A percentile compares a stretch with the other conserved stretches of the same genome.
phyloP scores from a whole-genome alignment of 495 filamentous ascomycete species.

The Aspergillus egyptiacus region DNA sequence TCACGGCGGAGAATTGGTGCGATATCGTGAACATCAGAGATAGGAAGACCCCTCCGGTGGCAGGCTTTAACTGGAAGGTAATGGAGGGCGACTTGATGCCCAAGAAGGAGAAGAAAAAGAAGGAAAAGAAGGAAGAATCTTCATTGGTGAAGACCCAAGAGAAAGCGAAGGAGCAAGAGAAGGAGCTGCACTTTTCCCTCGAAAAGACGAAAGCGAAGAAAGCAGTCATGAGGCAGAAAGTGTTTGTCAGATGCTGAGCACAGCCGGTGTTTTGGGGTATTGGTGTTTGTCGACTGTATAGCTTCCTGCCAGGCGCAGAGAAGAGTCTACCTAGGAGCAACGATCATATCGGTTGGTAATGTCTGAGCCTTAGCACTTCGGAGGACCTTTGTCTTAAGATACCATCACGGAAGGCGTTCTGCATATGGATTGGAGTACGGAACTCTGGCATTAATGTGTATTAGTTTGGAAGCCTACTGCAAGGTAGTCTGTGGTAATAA shows the following conservation, averaged over 20 bases:
- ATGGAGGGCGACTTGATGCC: constrained; percentile 9
- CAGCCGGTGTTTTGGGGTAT: neutral
- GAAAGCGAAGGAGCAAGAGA: neutral
- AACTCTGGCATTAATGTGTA: too few relatives aligned
- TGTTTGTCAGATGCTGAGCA: neutral
- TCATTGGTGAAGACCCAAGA: too few relatives aligned
- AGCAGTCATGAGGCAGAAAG: neutral
- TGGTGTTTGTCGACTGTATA: neutral
- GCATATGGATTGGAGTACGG: neutral
- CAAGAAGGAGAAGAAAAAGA: neutral
- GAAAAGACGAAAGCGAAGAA: constrained; percentile 8
- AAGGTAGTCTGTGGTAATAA: too few relatives aligned
- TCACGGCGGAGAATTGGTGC: constrained; percentile 22
- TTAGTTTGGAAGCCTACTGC: neutral
- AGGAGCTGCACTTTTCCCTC: neutral
- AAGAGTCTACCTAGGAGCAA: neutral
- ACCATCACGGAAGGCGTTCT: constrained; percentile 1
- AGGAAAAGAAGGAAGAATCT: neutral
- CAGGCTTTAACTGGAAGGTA: constrained; percentile 24
- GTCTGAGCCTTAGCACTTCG: neutral
- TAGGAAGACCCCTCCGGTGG: constrained; percentile 8
- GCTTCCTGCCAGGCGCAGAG: neutral
- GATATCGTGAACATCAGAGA: constrained; percentile 15
- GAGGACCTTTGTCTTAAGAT: neutral
- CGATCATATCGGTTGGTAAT: neutral